Conservation (phyloP, 176 grass and related monocot species). For the Carex myosuroides region DNA sequence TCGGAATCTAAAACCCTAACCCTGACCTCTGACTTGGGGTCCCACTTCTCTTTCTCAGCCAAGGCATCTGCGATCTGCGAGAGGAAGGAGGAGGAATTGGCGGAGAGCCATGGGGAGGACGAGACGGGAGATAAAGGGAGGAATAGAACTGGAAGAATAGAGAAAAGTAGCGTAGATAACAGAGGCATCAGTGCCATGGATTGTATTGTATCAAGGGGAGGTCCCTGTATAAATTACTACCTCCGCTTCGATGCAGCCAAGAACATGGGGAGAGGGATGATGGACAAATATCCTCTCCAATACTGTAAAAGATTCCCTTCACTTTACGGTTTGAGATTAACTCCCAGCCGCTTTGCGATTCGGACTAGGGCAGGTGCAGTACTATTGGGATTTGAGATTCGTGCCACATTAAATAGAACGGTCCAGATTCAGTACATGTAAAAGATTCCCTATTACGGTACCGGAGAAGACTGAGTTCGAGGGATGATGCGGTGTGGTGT, state of each 20-base stretch:
- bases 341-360: too few relatives aligned
- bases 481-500: slow-evolving; percentile 13
- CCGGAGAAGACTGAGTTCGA: background rate
- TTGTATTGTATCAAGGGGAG: background rate
- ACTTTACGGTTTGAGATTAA: too few relatives aligned
- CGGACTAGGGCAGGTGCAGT: too few relatives aligned
- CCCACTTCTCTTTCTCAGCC: slow-evolving; percentile 63
- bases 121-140: background rate
- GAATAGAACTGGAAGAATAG: slow-evolving; percentile 3
- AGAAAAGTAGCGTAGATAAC: slow-evolving; percentile 18
- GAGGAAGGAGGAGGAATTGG: slow-evolving; percentile 43
- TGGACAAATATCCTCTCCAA: too few relatives aligned
- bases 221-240: slow-evolving; percentile 18
- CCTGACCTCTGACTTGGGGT: slow-evolving; percentile 40
- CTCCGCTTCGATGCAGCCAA: slow-evolving; percentile 17
- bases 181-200: slow-evolving; percentile 19
- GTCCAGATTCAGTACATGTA: too few relatives aligned
- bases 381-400: too few relatives aligned
- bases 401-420: too few relatives aligned
- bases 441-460: too few relatives aligned
- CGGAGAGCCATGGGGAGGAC: slow-evolving; percentile 19
- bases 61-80: slow-evolving; percentile 54
- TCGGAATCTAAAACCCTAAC: slow-evolving; percentile 46
- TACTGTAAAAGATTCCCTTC: too few relatives aligned
- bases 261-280: background rate